Evolutionary conservation across 345 rosid species (phyloP).

Genomic region (Eucalyptus cloeziana): DNA sequence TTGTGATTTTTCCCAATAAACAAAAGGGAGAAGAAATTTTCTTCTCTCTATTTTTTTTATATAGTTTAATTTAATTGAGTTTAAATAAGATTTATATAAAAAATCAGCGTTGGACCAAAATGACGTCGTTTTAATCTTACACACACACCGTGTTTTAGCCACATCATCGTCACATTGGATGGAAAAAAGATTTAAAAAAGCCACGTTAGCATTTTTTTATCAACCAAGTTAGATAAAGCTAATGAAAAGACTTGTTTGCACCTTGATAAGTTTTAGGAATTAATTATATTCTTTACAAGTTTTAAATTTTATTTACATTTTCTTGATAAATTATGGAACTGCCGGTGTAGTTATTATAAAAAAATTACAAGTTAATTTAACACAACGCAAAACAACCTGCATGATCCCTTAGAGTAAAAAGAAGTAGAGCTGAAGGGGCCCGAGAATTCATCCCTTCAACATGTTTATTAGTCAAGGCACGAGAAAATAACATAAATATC

Average conservation of each 20-base stretch:
- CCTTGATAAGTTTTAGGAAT: accelerated
- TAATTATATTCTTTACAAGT: accelerated
- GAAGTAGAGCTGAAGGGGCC: neutral
- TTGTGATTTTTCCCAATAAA: no score
- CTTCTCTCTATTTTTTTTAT: no score
- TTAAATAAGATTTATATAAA: no score
- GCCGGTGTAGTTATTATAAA: accelerated
- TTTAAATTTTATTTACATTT: accelerated
- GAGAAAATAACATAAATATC: neutral
- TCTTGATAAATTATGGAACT: accelerated
- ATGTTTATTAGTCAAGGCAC: neutral
- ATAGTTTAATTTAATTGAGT: no score
- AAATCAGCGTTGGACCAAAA: no score
- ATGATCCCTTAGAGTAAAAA: neutral
- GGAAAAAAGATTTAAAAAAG: no score
- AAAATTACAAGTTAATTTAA: neutral
- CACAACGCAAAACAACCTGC: neutral
- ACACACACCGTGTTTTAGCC: no score
- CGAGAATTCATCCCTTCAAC: neutral
- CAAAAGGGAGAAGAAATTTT: no score
- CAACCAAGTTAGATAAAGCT: accelerated
- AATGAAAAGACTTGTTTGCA: accelerated
- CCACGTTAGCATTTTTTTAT: neutral
- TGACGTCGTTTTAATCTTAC: accelerated
- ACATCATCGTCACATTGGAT: accelerated